These are phyloP conservation scores for Lactifluus subvellereus DNA, from an alignment of 768 basidiomycete species.

Conservation along the genomic window DNA sequence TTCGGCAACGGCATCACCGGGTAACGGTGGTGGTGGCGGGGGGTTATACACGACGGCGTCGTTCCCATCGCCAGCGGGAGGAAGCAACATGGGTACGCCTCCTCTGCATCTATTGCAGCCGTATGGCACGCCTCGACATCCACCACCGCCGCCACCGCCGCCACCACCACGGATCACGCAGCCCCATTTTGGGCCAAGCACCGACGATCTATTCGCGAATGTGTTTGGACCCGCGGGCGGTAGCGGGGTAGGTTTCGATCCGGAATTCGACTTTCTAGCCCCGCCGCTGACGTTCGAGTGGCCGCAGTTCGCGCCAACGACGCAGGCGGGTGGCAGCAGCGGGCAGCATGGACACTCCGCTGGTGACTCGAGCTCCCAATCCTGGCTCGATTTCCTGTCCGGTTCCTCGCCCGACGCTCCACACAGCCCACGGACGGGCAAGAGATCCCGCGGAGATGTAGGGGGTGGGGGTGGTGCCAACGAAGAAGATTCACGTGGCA, in stretches of 20 bases:
- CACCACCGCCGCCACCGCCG: constrained; percentile 21
- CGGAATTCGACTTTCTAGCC: constrained; percentile 20
- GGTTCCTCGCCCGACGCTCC: constrained; percentile 13
- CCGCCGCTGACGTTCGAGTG: constrained; percentile 26
- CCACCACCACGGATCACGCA: constrained; percentile 18
- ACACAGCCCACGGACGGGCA: constrained; percentile 13
- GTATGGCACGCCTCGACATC: constrained; percentile 16
- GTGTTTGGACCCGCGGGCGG: constrained; percentile 24
- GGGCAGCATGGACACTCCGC: neutral
- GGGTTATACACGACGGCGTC: constrained; percentile 3
- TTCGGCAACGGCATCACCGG: constrained; percentile 3
- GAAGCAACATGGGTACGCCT: neutral
- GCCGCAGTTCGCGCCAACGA: constrained; percentile 24
- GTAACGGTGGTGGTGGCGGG: neutral
- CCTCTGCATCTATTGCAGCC: constrained; percentile 2
- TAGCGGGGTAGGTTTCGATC: constrained; percentile 23
- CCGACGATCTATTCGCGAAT: constrained; percentile 24
- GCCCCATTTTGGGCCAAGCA: constrained; percentile 3
- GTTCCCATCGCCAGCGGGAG: constrained; percentile 11
- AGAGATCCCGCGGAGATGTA: constrained; percentile 18
- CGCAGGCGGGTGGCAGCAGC: constrained; percentile 11
- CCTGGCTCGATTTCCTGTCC: constrained; percentile 24
- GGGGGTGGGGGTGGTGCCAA: neutral
- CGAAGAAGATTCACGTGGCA: constrained; percentile 7
- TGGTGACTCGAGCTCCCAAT: constrained; percentile 9